Evolutionary conservation across 768 basidiomycete species (phyloP).

Genomic region (Suillus lakei): DNA sequence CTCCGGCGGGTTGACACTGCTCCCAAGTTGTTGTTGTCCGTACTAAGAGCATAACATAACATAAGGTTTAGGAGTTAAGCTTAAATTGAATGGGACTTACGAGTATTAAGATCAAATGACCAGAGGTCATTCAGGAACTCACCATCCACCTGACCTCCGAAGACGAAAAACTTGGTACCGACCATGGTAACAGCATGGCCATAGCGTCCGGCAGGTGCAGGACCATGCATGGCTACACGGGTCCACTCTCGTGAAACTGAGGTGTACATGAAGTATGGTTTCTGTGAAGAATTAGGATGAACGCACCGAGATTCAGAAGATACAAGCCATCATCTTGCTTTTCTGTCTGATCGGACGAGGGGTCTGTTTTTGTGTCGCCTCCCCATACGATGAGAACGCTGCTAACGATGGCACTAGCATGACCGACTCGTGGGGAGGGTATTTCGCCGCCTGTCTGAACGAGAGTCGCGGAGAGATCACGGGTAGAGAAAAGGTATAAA

Average conservation of each 20-base stretch:
- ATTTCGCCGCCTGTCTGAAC: slow-evolving; percentile 89
- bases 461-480: slow-evolving; percentile 78
- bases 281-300: slow-evolving; percentile 1
- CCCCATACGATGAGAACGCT: slow-evolving; percentile 98
- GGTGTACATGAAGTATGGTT: slow-evolving; percentile 5
- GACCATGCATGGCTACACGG: slow-evolving; percentile 74
- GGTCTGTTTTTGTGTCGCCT: slow-evolving; percentile 90
- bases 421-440: slow-evolving; percentile 92
- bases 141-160: slow-evolving; percentile 96
- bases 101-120: slow-evolving; percentile 93
- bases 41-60: slow-evolving; percentile 50
- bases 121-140: slow-evolving; percentile 95
- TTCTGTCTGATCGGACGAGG: slow-evolving; percentile 61
- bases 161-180: slow-evolving; percentile 90
- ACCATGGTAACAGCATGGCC: slow-evolving; percentile 96
- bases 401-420: slow-evolving; percentile 94
- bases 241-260: slow-evolving; percentile 96
- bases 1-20: slow-evolving; percentile 61
- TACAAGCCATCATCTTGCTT: slow-evolving; percentile 93
- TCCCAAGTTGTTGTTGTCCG: slow-evolving; percentile 89
- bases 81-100: slow-evolving; percentile 51
- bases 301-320: slow-evolving; percentile 89
- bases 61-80: slow-evolving; percentile 7
- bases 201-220: slow-evolving; percentile 87
- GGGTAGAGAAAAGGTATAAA: slow-evolving; percentile 86